Base-by-base conservation (phyloP, 106 monocot genomes). In the Phalaenopsis aphrodite region DNA sequence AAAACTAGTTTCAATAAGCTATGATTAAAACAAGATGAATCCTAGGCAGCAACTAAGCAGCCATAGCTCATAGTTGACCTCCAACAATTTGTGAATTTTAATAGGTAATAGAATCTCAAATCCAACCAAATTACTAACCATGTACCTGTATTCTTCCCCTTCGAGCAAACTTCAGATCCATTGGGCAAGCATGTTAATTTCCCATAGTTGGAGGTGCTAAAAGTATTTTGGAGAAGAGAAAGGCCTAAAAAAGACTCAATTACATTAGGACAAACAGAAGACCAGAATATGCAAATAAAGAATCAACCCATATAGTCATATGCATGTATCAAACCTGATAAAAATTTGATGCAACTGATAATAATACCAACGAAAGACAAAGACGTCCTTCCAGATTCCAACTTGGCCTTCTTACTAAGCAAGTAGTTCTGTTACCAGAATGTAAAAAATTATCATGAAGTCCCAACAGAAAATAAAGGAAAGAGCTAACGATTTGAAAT, bases 281-380 rank as follows among this genome's bases (percentile, higher is more conserved):
- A 7, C 43, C 42, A 37, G 15, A 75, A 85, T 0, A 49, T 41
- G 36, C 57, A 55, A 81, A 77, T 39, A 23, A 21, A 39, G 38
- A 21, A 69, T 23, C 55, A 42, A 15, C n/a, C 52, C 38, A 38
- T 39, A 39, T 65, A 65, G 64, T 42, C 74, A 42, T 45, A 74
- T 7, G 45, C 76, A 76, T 76, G 10, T 24, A 76, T 76, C 49
- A 36, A 23, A 98, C 97, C 98, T 91, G 98, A 99, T 82, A 99
- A 85, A 43, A 82, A 79, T 79, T 93, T 91, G 39, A 99, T 95
- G 46, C 75, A 77, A 81, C 85, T 88, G 72, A 95, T 79, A 75
- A 93, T 77, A 65, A 95, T 85, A 18, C 87, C 89, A 84, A 93
- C 93, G 87, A 93, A 99, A 52, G 89, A 87, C 24, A 85, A 79